Conservation (phyloP, 768 basidiomycete species). For the Suillus sp. region DNA sequence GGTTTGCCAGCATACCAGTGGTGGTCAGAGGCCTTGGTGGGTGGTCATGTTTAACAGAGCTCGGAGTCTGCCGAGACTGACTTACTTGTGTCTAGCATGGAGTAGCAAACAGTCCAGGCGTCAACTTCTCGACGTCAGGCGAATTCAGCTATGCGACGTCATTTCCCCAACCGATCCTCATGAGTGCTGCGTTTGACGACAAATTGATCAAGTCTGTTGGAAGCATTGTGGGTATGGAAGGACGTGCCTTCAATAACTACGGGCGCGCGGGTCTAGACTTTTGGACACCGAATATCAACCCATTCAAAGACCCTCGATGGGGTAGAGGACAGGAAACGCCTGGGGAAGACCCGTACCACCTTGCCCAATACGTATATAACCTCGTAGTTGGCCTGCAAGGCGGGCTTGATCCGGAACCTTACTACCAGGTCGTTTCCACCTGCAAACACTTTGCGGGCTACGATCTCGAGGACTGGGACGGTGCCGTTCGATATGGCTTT, state of each 20-base stretch:
- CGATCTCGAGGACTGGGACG: slow-evolving; percentile 59
- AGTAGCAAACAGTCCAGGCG: slow-evolving; percentile 54
- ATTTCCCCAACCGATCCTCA: slow-evolving; percentile 57
- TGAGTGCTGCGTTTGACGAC: slow-evolving; percentile 60
- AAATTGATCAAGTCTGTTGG: slow-evolving; percentile 51
- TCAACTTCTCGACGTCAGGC: slow-evolving; percentile 49
- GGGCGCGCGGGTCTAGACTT: slow-evolving; percentile 55
- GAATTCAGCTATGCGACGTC: slow-evolving; percentile 60
- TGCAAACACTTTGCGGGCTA: slow-evolving; percentile 66
- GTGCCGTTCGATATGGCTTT: slow-evolving; percentile 50
- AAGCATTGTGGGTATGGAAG: slow-evolving; percentile 55
- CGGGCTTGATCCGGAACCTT: slow-evolving; percentile 52
- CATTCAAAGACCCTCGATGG: slow-evolving; percentile 67
- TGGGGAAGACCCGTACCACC: slow-evolving; percentile 59
- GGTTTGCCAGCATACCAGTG: slow-evolving; percentile 60
- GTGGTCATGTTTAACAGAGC: slow-evolving; percentile 14
- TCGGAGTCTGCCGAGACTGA: slow-evolving; percentile 2
- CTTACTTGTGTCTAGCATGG: slow-evolving; percentile 45
- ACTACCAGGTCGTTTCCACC: slow-evolving; percentile 54
- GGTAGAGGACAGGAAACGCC: slow-evolving; percentile 64
- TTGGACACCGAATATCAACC: slow-evolving; percentile 54
- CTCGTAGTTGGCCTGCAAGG: slow-evolving; percentile 59
- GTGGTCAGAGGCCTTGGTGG: slow-evolving; percentile 63
- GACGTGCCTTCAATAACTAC: slow-evolving; percentile 58
- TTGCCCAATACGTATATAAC: slow-evolving; percentile 54